phyloP scores from a whole-genome alignment of 225 moss, liverwort and hornwort genomes.

The Polytrichum formosum region DNA sequence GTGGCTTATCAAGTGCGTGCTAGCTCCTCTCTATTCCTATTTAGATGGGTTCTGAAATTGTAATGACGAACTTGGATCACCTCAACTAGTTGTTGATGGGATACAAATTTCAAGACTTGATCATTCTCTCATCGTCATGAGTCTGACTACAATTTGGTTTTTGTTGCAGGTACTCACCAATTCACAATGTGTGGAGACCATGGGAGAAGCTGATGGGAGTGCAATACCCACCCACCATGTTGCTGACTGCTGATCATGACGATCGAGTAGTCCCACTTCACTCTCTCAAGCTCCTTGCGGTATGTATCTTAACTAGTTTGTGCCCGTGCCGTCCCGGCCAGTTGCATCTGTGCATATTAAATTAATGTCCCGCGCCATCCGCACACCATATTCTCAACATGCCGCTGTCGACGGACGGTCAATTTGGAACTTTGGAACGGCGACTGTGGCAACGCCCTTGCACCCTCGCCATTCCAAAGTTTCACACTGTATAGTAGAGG shows the following conservation, averaged over 20 bases:
- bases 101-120: neutral
- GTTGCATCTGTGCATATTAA: too few species aligned
- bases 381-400: too few species aligned
- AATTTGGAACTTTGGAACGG: too few species aligned
- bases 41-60: too few species aligned
- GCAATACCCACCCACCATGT: slow-evolving; percentile 56
- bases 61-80: too few species aligned
- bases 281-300: slow-evolving; percentile 58
- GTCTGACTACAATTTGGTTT: neutral
- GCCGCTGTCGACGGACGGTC: too few species aligned
- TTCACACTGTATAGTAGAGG: too few species aligned
- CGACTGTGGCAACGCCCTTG: too few species aligned
- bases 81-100: too few species aligned
- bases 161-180: slow-evolving; percentile 43
- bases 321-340: too few species aligned
- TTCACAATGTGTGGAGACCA: slow-evolving; percentile 57
- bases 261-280: slow-evolving; percentile 60
- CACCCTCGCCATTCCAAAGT: too few species aligned
- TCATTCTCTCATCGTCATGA: neutral
- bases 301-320: slow-evolving; percentile 7
- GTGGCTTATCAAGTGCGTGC: slow-evolving; percentile 49
- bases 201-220: slow-evolving; percentile 54
- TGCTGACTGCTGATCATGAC: slow-evolving; percentile 60
- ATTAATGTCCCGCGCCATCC: too few species aligned
- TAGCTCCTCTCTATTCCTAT: neutral